Evolutionary conservation across 2,329 filamentous ascomycete genomes (phyloP).

Genomic region (Mariannaea elegans): DNA sequence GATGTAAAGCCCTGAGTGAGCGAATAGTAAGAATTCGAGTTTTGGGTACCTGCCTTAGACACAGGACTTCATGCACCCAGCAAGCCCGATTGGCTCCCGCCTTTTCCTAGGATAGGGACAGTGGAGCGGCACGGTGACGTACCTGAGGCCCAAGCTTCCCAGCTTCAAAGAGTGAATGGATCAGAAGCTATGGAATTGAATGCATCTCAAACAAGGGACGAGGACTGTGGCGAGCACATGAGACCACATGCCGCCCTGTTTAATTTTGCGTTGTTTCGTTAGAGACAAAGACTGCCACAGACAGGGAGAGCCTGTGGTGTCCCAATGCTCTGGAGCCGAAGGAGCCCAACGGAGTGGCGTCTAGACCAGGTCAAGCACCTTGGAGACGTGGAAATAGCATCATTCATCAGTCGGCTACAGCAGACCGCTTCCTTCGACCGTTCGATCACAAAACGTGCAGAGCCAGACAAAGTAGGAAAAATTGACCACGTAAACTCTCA

Average conservation of each 20-base stretch:
- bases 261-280: background rate
- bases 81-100: background rate
- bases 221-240: slow-evolving; percentile 1
- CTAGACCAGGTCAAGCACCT: slow-evolving; percentile 8
- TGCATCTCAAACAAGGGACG: background rate
- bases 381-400: background rate
- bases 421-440: background rate
- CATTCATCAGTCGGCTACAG: background rate
- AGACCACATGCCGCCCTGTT: background rate
- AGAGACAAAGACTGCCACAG: background rate
- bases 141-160: slow-evolving; percentile 16
- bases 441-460: background rate
- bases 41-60: background rate
- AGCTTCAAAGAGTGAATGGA: slow-evolving; percentile 1
- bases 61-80: background rate
- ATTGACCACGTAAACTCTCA: background rate
- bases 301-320: background rate
- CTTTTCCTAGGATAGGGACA: background rate
- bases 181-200: background rate
- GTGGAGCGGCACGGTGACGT: background rate
- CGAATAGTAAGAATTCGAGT: background rate
- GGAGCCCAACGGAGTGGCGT: background rate
- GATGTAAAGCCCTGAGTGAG: background rate
- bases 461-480: background rate
- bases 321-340: slow-evolving; percentile 2